A percentile compares a stretch with the other conserved stretches of the same genome.
Conservation (phyloP, 2,329 filamentous ascomycete genomes). For the Podosphaera leucotricha region DNA sequence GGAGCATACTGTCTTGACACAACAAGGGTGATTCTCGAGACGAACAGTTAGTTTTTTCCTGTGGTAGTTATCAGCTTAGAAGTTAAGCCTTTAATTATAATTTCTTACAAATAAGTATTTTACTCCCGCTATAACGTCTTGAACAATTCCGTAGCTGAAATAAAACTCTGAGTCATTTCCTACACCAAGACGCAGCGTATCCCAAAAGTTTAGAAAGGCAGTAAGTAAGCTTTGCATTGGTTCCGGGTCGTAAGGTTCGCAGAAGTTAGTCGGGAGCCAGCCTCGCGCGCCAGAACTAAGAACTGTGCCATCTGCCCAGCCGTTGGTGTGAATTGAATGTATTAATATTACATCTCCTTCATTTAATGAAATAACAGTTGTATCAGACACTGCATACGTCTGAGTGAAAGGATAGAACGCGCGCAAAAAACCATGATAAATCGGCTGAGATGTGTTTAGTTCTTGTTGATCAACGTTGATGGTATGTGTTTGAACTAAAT, state of each 20-base stretch:
- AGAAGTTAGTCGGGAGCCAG: constrained; percentile 97
- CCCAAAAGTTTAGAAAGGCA: constrained; percentile 79
- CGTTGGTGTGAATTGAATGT: constrained; percentile 92
- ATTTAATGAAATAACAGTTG: constrained; percentile 70
- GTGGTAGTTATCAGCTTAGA: constrained; percentile 3
- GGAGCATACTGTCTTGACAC: constrained; percentile 49
- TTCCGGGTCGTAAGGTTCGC: constrained; percentile 77
- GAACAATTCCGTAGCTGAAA: constrained; percentile 79
- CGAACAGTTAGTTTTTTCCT: constrained; percentile 77
- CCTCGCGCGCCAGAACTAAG: constrained; percentile 67
- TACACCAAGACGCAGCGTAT: constrained; percentile 56
- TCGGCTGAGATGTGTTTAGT: constrained; percentile 26
- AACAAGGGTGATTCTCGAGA: constrained; percentile 60
- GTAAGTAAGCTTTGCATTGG: constrained; percentile 68
- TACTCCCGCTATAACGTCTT: constrained; percentile 81
- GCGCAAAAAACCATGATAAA: constrained; percentile 85
- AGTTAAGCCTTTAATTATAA: too few species aligned
- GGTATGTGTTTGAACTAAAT: constrained; percentile 58
- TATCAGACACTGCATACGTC: constrained; percentile 49
- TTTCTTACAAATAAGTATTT: constrained; percentile 58
- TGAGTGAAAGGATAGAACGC: constrained; percentile 88
- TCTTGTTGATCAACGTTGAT: constrained; percentile 37
- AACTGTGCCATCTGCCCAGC: constrained; percentile 91
- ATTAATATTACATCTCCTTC: constrained; percentile 84
- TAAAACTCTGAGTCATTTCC: constrained; percentile 58